phyloP scores from a whole-genome alignment of 352 stramenopile species.

The Globisporangium recalcitrans region DNA sequence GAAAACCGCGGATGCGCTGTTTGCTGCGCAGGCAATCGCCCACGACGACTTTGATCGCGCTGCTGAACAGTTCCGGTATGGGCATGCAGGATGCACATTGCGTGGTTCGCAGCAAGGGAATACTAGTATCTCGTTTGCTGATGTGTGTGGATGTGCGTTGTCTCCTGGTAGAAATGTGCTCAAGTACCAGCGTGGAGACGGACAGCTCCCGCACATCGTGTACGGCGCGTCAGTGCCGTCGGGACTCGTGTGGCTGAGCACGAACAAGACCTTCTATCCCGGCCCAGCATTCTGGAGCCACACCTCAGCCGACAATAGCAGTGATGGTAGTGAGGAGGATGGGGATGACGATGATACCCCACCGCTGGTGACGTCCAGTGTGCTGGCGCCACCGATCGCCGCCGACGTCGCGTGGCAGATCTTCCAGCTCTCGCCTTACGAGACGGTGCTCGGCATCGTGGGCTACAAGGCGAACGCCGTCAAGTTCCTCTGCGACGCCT shows the following conservation, averaged over 20 bases:
- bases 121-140: not conserved
- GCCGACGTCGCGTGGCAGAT: conserved; percentile 80
- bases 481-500: conserved; percentile 68
- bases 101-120: too few relatives aligned
- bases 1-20: conserved; percentile 72
- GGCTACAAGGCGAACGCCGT: conserved; percentile 54
- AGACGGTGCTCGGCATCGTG: conserved; percentile 57
- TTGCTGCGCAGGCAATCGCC: conserved; percentile 74
- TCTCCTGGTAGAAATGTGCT: conserved; percentile 39
- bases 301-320: not conserved
- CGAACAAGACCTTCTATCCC: conserved; percentile 72
- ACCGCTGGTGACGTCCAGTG: conserved; percentile 32
- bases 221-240: conserved; percentile 70
- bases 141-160: not conserved
- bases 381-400: conserved; percentile 66
- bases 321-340: not conserved
- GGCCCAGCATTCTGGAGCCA: conserved; percentile 63
- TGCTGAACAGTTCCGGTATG: conserved; percentile 53
- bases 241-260: conserved; percentile 43
- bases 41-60: conserved; percentile 70
- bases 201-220: conserved; percentile 62
- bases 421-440: conserved; percentile 74
- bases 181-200: conserved; percentile 46
- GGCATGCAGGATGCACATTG: not conserved
- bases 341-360: not conserved